Base-by-base conservation (phyloP, 768 basidiomycete species). In the Termitomyces sp. region DNA sequence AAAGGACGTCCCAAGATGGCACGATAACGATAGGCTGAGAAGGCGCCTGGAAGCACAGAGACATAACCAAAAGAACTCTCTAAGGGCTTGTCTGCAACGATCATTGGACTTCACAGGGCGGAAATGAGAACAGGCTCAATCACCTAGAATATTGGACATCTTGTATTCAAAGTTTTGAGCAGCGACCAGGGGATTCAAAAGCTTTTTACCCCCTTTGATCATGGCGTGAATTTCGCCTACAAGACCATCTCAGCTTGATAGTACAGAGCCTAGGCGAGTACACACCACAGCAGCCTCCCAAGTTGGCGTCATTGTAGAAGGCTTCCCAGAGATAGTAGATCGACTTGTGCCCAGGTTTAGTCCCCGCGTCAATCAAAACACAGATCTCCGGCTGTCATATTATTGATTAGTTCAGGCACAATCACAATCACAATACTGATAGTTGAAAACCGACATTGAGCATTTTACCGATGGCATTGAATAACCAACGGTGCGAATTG, bases 161-260 rank as follows among this genome's bases (percentile, higher is more conserved):
- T 94, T 97, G 76, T 97, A 97, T 73, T 95, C 94, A 64, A 95
- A 95, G 73, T 98, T 97, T 70, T 98, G 95, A 16, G 95, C 94
- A 8, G 95, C 95, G 30, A 98, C 82, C 48, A 94, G 75, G 19
- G 93, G 95, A 66, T 98, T 98, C 58, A 98, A 70, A 25, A 98
- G 82, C 70, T 97, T 97, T 72, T 72, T 86, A 43, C 94, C 94
- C 16, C 92, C 91, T 70, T 94, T 84, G 65, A 96, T 90, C 95
- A 96, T 96, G 58, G 95, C 95, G 60, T 95, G 90, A 62, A 96
- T 95, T 78, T 96, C 94, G 63, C 76, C 74, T 76, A 54, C 23
- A 2, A 16, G 8, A 46, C 10, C 28, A 30, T 32, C 64, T 30
- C 49, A 42, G 21, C 3, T 37, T 10, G 14, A 30, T 5, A 35